Base-by-base conservation (phyloP, 2,329 filamentous ascomycete genomes). In the Trematosphaeria pertusa region DNA sequence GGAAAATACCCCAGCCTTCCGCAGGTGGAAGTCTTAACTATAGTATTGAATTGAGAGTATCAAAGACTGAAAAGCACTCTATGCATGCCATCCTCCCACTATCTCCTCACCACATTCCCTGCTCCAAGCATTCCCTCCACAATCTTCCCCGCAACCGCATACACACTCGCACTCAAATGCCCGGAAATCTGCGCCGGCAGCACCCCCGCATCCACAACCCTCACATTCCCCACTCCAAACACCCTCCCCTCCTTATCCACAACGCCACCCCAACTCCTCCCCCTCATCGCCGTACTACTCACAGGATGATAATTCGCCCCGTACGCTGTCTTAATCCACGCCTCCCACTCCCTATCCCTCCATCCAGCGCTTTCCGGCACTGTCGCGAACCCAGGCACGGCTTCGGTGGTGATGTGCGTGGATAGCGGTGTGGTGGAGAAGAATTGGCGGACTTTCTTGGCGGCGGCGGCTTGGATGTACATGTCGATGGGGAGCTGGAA, bases 401-500 rank as follows among this genome's bases (percentile, higher is more conserved):
- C 24, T 39, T 70, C 65, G 1, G 20, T 43, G 1, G 30, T 52
- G 26, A 66, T 51, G 12, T 61, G 45, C 6, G 47, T 30, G 4
- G 60, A 52, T 1, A 70, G 56, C 7, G 67, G 67, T 1, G 56
- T 18, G 0, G 64, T 68, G 2, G 52, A 42, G 35, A 65, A 64
- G 10, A 70, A 57, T 19, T 67, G 49, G 5, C 70, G 66, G 3
- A 67, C 52, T 17, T 61, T 67, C 38, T 68, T 58, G 17, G 70
- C 68, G 3, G 59, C 59, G 2, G 62, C 67, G 2, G 69, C 59
- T 49, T 74, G 72, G 6, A 72, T 54, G 5, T 54, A 48, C 2
- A 59, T 48, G 42, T 78, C 74, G 22, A 71, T 69, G 2, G 71
- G 66, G 8, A 76, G 62, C 39, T 71, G 66, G 53, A 76, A 71